A percentile compares a stretch with the other conserved stretches of the same genome.
Evolutionary conservation across 305 asterid species (phyloP).

Genomic region (Fraxinus baroniana): DNA sequence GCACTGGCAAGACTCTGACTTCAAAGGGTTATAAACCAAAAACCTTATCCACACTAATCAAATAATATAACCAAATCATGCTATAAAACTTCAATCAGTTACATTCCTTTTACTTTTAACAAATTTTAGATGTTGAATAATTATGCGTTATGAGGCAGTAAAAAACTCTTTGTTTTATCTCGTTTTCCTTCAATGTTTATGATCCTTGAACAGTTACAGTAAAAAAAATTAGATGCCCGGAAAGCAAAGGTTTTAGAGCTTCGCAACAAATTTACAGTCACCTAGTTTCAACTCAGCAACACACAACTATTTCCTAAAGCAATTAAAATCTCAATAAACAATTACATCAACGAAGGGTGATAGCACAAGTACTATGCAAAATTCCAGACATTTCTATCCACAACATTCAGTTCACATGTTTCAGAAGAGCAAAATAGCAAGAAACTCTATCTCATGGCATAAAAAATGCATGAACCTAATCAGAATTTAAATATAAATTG

Average conservation of each 20-base stretch:
- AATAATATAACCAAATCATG: not conserved
- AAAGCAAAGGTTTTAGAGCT: not conserved
- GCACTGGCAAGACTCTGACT: not conserved
- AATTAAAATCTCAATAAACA: conserved; percentile 3
- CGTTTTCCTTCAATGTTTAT: not conserved
- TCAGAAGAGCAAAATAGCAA: not conserved
- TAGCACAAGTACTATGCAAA: not conserved
- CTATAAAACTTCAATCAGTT: not conserved
- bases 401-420: not conserved
- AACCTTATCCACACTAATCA: not conserved
- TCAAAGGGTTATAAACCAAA: not conserved
- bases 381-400: not conserved
- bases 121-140: not conserved
- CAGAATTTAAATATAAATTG: not conserved
- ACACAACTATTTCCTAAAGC: conserved; percentile 3
- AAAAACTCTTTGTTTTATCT: not conserved
- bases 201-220: not conserved
- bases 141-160: not conserved
- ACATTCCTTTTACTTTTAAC: not conserved
- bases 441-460: conserved; percentile 17
- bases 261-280: not conserved
- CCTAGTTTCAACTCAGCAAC: conserved; percentile 3
- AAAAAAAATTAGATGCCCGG: not conserved
- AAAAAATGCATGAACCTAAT: not conserved
- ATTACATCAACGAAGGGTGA: not conserved